Percentiles rank a stretch among this genome's conserved stretches.
Evolutionary conservation across 2,329 filamentous ascomycete species (phyloP).

Genomic region (Fusarium sacchari): DNA sequence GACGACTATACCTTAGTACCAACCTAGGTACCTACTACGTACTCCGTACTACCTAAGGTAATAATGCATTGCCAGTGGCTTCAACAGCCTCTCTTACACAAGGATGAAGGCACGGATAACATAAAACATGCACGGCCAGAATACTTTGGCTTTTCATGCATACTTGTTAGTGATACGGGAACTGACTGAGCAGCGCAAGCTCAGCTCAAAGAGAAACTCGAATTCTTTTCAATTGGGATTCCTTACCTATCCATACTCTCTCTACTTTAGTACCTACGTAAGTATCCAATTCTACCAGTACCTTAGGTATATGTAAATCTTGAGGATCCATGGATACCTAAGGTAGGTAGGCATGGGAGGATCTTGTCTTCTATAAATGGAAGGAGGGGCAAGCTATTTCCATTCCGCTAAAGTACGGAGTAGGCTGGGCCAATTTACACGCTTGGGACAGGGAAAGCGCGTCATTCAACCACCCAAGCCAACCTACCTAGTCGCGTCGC

Average conservation of each 20-base stretch:
- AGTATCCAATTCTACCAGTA: neutral
- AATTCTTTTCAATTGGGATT: neutral
- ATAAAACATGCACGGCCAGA: neutral
- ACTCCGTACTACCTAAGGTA: too few relatives aligned
- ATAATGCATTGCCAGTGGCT: neutral
- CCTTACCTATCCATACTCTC: neutral
- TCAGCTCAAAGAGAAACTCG: neutral
- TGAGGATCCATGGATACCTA: too few relatives aligned
- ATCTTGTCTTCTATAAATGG: constrained; percentile 5
- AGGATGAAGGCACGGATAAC: neutral
- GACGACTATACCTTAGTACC: neutral
- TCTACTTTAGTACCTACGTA: too few relatives aligned
- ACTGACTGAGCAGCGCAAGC: neutral
- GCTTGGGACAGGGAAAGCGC: constrained; percentile 27
- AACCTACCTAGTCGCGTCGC: constrained; percentile 37
- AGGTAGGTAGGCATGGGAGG: neutral
- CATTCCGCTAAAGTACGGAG: neutral
- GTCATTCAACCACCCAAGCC: constrained; percentile 23
- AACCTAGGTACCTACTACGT: too few relatives aligned
- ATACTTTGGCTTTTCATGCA: neutral
- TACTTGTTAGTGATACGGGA: neutral
- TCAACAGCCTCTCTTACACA: neutral
- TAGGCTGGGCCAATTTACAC: constrained; percentile 25
- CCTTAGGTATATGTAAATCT: neutral
- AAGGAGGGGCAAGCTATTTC: constrained; percentile 26